These are phyloP conservation scores for Coriaria nepalensis DNA, from an alignment of 306 rosid species.

Conservation along the genomic window DNA sequence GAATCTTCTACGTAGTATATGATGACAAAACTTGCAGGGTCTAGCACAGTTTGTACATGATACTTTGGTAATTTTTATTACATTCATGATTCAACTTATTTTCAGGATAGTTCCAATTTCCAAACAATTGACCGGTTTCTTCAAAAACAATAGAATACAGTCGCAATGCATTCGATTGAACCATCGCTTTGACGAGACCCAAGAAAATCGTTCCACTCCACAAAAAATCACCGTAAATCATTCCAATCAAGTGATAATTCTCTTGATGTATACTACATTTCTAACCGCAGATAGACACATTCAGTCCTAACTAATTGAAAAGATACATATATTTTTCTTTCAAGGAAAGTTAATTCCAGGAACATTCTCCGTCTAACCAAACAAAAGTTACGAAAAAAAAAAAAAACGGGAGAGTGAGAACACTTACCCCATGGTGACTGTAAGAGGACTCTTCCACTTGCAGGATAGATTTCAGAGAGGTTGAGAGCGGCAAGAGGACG, in stretches of 20 bases:
- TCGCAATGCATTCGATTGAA: no score
- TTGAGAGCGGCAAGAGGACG: slow-evolving; percentile 5
- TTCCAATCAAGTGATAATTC: not conserved
- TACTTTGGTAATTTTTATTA: not conserved
- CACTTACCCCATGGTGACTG: slow-evolving; percentile 41
- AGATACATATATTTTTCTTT: not conserved
- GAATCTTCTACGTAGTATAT: no score
- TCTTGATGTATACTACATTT: no score
- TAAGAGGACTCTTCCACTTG: not conserved
- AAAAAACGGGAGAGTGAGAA: not conserved
- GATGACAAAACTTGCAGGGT: no score
- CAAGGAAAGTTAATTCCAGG: not conserved
- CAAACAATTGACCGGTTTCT: no score
- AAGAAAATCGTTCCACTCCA: no score
- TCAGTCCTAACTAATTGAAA: no score
- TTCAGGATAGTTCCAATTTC: not conserved
- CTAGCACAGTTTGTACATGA: no score
- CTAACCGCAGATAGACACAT: no score
- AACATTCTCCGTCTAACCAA: not conserved
- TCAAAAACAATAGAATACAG: no score
- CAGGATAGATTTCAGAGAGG: slow-evolving; percentile 1
- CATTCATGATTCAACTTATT: not conserved
- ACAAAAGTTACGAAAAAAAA: not conserved
- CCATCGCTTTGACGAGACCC: no score
- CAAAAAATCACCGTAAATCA: not conserved